phyloP scores from a whole-genome alignment of 2,329 filamentous ascomycete genomes.

The Sphaerostilbella broomeana region DNA sequence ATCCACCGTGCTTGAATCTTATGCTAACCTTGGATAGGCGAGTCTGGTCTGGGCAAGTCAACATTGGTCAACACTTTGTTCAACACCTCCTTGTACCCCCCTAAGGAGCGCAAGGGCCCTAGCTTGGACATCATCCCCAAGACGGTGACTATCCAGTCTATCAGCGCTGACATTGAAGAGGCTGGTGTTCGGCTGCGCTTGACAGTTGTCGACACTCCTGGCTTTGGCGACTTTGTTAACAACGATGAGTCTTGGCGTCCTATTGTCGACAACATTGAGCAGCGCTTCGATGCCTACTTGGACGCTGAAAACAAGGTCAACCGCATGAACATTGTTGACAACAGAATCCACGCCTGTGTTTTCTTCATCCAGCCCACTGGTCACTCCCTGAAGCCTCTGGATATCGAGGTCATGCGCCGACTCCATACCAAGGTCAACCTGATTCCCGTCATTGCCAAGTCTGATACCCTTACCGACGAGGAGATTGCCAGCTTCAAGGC shows the following conservation, averaged over 20 bases:
- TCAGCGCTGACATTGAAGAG: conserved; percentile 96
- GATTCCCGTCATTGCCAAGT: conserved; percentile 98
- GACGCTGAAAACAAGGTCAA: conserved; percentile 99
- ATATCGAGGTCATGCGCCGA: conserved; percentile 98
- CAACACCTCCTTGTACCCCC: conserved; percentile 98
- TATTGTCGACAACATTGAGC: conserved; percentile 99
- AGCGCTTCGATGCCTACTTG: conserved; percentile 95
- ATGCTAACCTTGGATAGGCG: conserved; percentile 52
- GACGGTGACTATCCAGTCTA: conserved; percentile 91
- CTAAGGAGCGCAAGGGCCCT: conserved; percentile 95
- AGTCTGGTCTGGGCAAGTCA: conserved; percentile 98
- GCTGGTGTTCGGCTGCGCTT: conserved; percentile 93
- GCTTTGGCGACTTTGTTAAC: conserved; percentile 99
- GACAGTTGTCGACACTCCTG: conserved; percentile 95
- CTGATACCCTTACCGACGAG: conserved; percentile 95
- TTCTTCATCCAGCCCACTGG: conserved; percentile 99
- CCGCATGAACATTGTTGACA: conserved; percentile 99
- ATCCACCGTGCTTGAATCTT: neutral
- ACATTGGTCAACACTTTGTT: conserved; percentile 98
- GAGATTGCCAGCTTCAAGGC: conserved; percentile 93
- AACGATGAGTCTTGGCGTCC: conserved; percentile 99
- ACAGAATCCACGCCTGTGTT: conserved; percentile 96
- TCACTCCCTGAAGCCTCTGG: conserved; percentile 94
- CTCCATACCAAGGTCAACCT: conserved; percentile 99
- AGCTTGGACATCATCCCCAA: conserved; percentile 98